phyloP scores from a whole-genome alignment of 805 yeast genomes.

The Kodamaea sagamina region DNA sequence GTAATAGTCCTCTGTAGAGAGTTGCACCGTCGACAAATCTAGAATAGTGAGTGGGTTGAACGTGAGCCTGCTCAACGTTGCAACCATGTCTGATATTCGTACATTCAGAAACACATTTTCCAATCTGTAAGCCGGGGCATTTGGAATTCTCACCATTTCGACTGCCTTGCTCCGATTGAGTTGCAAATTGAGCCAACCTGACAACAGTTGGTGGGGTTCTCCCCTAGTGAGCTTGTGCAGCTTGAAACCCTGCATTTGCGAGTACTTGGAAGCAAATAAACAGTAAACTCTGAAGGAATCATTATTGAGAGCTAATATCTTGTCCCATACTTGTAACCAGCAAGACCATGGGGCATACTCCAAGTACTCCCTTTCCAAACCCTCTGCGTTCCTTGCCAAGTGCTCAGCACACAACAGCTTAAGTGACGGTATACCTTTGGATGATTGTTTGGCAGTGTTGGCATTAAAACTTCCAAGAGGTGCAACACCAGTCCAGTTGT shows the following conservation, averaged over 20 bases:
- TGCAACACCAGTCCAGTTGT: constrained; percentile 19
- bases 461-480: constrained; percentile 20
- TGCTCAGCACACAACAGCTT: constrained; percentile 27
- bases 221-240: constrained; percentile 22
- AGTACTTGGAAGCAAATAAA: constrained; percentile 28
- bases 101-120: constrained; percentile 39
- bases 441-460: constrained; percentile 17
- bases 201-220: background rate
- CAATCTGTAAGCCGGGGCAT: constrained; percentile 29
- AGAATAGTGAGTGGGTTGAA: constrained; percentile 24
- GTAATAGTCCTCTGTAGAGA: constrained; percentile 24
- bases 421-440: constrained; percentile 15
- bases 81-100: constrained; percentile 23
- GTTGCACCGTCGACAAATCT: constrained; percentile 27
- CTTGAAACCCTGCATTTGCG: constrained; percentile 20
- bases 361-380: constrained; percentile 22
- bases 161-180: constrained; percentile 15
- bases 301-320: constrained; percentile 23
- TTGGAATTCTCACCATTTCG: constrained; percentile 19
- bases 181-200: constrained; percentile 11
- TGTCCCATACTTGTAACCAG: constrained; percentile 37
- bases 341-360: constrained; percentile 29
- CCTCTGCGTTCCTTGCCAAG: constrained; percentile 31
- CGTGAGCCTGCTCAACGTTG: constrained; percentile 20
- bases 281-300: constrained; percentile 35